Evolutionary conservation across 2,329 filamentous ascomycete genomes (phyloP).

Genomic region (Rhinocladiella similis): DNA sequence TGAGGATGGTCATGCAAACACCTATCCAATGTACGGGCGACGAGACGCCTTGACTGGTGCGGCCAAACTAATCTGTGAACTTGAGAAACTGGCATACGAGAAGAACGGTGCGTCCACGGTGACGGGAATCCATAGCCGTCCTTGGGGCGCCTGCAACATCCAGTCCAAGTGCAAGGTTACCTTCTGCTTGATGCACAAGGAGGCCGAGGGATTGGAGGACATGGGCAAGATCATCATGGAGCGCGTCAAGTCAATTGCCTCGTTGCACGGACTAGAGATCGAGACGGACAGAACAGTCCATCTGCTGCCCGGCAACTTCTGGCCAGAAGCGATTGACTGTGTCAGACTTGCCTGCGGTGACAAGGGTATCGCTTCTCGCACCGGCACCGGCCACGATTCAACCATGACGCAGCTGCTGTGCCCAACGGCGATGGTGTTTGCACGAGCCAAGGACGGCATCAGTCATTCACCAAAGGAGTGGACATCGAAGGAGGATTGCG

Average conservation of each 20-base stretch:
- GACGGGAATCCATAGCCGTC: slow-evolving; percentile 29
- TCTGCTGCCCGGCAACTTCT: slow-evolving; percentile 29
- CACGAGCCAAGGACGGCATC: slow-evolving; percentile 28
- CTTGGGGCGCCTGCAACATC: slow-evolving; percentile 32
- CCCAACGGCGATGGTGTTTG: slow-evolving; percentile 33
- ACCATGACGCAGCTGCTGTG: slow-evolving; percentile 29
- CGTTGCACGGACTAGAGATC: slow-evolving; percentile 25
- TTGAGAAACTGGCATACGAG: slow-evolving; percentile 18
- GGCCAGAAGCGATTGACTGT: slow-evolving; percentile 29
- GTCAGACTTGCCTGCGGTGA: slow-evolving; percentile 30
- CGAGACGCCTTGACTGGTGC: slow-evolving; percentile 18
- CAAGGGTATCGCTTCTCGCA: slow-evolving; percentile 27
- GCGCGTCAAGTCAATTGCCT: slow-evolving; percentile 22
- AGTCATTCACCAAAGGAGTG: slow-evolving; percentile 31
- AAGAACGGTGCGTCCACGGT: slow-evolving; percentile 32
- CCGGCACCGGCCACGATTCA: slow-evolving; percentile 31
- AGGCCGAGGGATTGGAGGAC: slow-evolving; percentile 21
- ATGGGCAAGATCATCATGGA: slow-evolving; percentile 31
- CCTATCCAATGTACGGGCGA: slow-evolving; percentile 23
- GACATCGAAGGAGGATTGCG: slow-evolving; percentile 30
- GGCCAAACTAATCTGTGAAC: slow-evolving; percentile 16
- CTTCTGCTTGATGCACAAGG: slow-evolving; percentile 34
- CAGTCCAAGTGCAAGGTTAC: slow-evolving; percentile 29
- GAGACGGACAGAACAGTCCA: slow-evolving; percentile 27
- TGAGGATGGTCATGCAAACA: slow-evolving; percentile 24